phyloP scores from a whole-genome alignment of 495 filamentous ascomycete species.

The Clohesyomyces aquaticus region DNA sequence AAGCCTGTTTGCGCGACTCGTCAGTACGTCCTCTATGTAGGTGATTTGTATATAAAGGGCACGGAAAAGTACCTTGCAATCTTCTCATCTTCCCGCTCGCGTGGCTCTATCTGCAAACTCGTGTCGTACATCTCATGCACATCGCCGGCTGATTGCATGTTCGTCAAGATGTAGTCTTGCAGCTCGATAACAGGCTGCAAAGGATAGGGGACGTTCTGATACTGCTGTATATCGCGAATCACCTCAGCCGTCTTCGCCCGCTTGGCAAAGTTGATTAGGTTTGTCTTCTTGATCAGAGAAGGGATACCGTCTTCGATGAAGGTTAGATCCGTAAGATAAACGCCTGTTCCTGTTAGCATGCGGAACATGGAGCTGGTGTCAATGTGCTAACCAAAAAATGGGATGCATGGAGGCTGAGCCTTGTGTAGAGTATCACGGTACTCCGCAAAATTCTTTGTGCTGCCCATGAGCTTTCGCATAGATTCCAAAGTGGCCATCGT shows the following conservation, averaged over 20 bases:
- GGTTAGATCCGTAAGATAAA: constrained; percentile 95
- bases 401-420: constrained; percentile 95
- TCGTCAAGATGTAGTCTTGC: constrained; percentile 94
- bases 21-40: constrained; percentile 39
- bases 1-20: constrained; percentile 54
- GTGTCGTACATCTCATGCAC: constrained; percentile 99
- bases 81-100: constrained; percentile 95
- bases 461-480: constrained; percentile 94
- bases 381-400: constrained; percentile 79
- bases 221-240: constrained; percentile 97
- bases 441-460: constrained; percentile 97
- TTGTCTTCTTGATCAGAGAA: constrained; percentile 89
- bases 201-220: constrained; percentile 93
- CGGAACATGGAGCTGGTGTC: constrained; percentile 1
- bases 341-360: constrained; percentile 60
- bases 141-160: constrained; percentile 90
- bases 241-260: constrained; percentile 97
- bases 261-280: constrained; percentile 98
- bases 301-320: constrained; percentile 99
- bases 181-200: constrained; percentile 86
- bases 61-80: constrained; percentile 68
- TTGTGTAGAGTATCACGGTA: constrained; percentile 91
- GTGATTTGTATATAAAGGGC: constrained; percentile 34
- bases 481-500: constrained; percentile 78
- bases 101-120: constrained; percentile 87